Base-by-base conservation (phyloP, 2,329 filamentous ascomycete species). In the Alternaria conjuncta region DNA sequence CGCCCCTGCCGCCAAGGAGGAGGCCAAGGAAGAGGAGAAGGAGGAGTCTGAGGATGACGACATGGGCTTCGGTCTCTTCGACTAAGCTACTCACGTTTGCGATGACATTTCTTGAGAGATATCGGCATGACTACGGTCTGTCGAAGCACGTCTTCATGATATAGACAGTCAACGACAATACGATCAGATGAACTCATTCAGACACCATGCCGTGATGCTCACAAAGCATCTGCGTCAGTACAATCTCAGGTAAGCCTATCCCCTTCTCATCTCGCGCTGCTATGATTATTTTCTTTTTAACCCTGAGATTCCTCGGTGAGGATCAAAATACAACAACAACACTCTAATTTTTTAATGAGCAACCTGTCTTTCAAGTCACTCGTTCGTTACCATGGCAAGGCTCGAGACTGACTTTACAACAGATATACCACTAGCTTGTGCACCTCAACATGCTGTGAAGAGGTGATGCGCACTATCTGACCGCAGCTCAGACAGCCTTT, bases 331-430 rank as follows among this genome's bases (percentile, higher is more conserved):
- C 85, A 88, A 87, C 87, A 88, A 86, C 87, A 68, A 73, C 70
- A 89, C 87, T 90, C 87, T 90, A 89, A 89, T 90, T 90, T 90
- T 89, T 90, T 89, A 80, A 86, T 89, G 88, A 90, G 75, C 77
- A 69, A 32, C 36, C 13, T 20, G 32, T 11, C 44, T 23, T 60
- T 56, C 53, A 67, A 55, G 23, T 57, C n/a, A 11, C 32, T 53
- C 9, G 28, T 57, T 65, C 23, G 25, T 15, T 41, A 36, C 41
- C 41, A 26, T 46, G 13, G 15, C 41, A 44, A 43, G 45, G 12
- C 53, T 61, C 46, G 53, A 66, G 47, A 64, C 74, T 75, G 68
- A 75, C 71, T 61, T 53, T 57, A 36, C 57, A 63, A 61, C 62
- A 75, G 75, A 70, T 67, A 47, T 49, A 44, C 30, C 8, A 20